Base-by-base conservation (phyloP, 1,284 basidiomycete species). In the Vanrija humicola region DNA sequence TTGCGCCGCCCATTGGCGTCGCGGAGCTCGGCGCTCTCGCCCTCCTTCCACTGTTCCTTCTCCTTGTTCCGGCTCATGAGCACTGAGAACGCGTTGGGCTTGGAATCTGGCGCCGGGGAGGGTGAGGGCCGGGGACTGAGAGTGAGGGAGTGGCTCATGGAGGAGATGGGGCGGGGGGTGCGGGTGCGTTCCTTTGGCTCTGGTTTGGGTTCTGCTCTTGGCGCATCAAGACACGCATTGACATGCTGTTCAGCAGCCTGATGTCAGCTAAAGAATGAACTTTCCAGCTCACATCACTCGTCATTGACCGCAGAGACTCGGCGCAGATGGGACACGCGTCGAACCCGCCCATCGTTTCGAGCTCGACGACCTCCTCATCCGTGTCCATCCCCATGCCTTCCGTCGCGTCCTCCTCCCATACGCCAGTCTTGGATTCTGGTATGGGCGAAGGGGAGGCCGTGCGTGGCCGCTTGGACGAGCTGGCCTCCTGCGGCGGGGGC, bases 61-160 rank as follows among this genome's bases (percentile, higher is more conserved):
- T 93, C 89, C 64, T 86, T 86, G 62, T 85, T 80, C 0, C 87
- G 86, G 18, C 83, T 82, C 91, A 95, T 95, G 46, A 96, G 81
- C 8, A 87, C 79, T 0, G 86, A 86, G 73, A 92, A 95, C 0
- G 84, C 85, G 52, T 79, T 82, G 54, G 72, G 74, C 46, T 51
- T 25, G 62, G 56, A 1, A 55, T 58, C 47, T 3, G 68, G 59
- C 2, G 63, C 54, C 1, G 63, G 57, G 4, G 61, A 38, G 3
- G 61, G 49, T 8, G 59, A 49, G 6, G 54, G 55, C 42, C 29
- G 46, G 3, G 43, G 47, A 12, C 14, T 26, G 29, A 45, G 52
- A 6, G 62, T 59, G 44, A 66, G 60, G 0, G 62, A 53, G 28
- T 64, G 59, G 23, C 43, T 43, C 53, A 68, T 60, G 38, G 65